Evolutionary conservation across 2,329 filamentous ascomycete genomes (phyloP), one percentile per base, ranked within the genome.

Genomic region (Clarireedia paspali): DNA sequence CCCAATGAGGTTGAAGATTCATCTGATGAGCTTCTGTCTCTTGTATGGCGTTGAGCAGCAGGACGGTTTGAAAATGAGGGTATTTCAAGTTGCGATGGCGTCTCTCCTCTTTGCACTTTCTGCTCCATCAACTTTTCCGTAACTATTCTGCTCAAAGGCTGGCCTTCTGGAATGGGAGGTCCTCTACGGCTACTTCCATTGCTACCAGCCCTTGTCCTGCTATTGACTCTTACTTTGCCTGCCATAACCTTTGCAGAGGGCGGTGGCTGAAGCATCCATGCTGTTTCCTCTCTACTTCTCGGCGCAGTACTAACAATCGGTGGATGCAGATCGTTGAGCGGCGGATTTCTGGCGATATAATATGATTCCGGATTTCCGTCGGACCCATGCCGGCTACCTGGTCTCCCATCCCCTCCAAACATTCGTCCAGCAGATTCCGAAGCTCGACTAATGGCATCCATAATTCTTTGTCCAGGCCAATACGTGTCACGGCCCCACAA

Each of bases 231-330:
- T 38, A 88, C 82, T 69, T 91, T 94, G 62, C 91, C 91, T 61
- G 87, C 88, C 91, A 96, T 96, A 58, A 96, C 78, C 69, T 87
- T 91, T 56, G 91, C 90, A 36, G 86, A 82, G n/a, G 91, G 91
- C 1, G 91, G 90, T 2, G 91, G 91, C 67, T 95, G 89, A 51
- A 95, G 75, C 91, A 96, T 96, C 91, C 91, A 96, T 66, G 79
- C 80, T 54, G 88, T 86, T 58, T 88, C 89, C 54, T 84, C 83
- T 66, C 76, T 83, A 68, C 81, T 84, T 39, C 77, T 79, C 14
- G 85, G 87, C 56, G 82, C 87, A 71, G 84, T 89, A 70, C 82
- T 89, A 59, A 94, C 88, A 51, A 95, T 85, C 2, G 90, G 89
- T 5, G 89, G 89, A 68, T 95, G 89, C 57, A 91, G 81, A 59